Base-by-base conservation (phyloP, 176 grass and related monocot species). In the Eragrostis nindensis region DNA sequence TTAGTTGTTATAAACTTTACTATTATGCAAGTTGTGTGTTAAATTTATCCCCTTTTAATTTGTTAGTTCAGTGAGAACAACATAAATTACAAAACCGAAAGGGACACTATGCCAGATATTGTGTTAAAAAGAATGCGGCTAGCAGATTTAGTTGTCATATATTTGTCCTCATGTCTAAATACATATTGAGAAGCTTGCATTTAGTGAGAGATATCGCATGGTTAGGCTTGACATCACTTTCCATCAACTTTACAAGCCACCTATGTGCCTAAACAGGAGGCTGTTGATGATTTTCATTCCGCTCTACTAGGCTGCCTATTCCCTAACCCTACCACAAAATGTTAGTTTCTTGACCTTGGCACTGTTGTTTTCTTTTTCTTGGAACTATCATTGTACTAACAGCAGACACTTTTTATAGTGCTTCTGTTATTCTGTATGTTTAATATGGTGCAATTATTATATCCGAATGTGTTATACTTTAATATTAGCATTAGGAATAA, bases 151-250 rank as follows among this genome's bases (percentile, higher is more conserved):
- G 53, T 38, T 64, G 21, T 42, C 77, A 18, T 53, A 42, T 49
- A 62, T 50, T 6, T 76, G 63, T 82, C 54, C 36, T 59, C 62
- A 64, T 73, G 56, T 25, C 42, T 57, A 60, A 71, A 49, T 55
- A 43, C 57, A 68, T 52, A 22, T 46, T 76, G n/a, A 49, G 18
- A 67, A 67, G 27, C 57, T 77, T 60, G 42, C 30, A 32, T 44
- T 84, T 71, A 48, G 18, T 62, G 48, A 57, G 60, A 62, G 66
- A 38, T 60, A 60, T 32, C 59, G 44, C 13, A 38, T 74, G 67
- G 43, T 89, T 73, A 44, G 17, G 39, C 73, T 82, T 56, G 4
- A 66, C 48, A 82, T 82, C 52, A 63, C 60, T 82, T 83, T 30
- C 42, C 55, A 80, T 83, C 7, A 64, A 83, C 64, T 62, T 75